Base-by-base conservation (phyloP, 495 filamentous ascomycete species). In the Pseudoneurospora amorphoporcata region DNA sequence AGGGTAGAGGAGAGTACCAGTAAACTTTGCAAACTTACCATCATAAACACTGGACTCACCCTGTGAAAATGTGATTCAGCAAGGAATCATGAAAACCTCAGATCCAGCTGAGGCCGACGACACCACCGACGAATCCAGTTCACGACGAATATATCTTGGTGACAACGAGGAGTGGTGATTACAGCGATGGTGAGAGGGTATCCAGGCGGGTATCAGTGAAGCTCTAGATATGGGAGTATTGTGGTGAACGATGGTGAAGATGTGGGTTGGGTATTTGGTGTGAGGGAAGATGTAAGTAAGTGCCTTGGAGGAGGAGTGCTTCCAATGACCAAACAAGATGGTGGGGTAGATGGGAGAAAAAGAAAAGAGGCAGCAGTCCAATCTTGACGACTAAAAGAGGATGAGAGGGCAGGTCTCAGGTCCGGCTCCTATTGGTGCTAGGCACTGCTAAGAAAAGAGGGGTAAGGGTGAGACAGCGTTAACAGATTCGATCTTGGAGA, bases 401-500 rank as follows among this genome's bases (percentile, higher is more conserved):
- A 17, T 29, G 23, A 61, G 29, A 35, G 53, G 53, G 53, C 53
- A 61, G 12, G 53, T 61, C 53, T 61, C 53, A 8, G 29, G 14
- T 35, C 1, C 3, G 29, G 29, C 53, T 61, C 53, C 29, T 61
- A 17, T 61, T 61, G 29, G 29, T 61, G 53, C 53, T 61, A 61
- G 53, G 14, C 53, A 35, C 68, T 75, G 73, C 65, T 77, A 77
- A 32, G 35, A 17, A 1, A 7, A 3, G 4, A 2, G 2, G 39
- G 68, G 8, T 35, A 73, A 16, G 10, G 58, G 12, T 3, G 39
- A 16, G 71, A 40, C 0, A 3, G 17, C 71, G 47, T 9, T 79
- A 79, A 77, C 78, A 79, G 16, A 45, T 3, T 38, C 35, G 10
- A 79, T 76, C 77, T 74, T 47, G 43, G 37, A 1, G 17, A 8